These are phyloP conservation scores for Malus hybrid DNA, from an alignment of 331 rosid genomes.

Conservation along the genomic window DNA sequence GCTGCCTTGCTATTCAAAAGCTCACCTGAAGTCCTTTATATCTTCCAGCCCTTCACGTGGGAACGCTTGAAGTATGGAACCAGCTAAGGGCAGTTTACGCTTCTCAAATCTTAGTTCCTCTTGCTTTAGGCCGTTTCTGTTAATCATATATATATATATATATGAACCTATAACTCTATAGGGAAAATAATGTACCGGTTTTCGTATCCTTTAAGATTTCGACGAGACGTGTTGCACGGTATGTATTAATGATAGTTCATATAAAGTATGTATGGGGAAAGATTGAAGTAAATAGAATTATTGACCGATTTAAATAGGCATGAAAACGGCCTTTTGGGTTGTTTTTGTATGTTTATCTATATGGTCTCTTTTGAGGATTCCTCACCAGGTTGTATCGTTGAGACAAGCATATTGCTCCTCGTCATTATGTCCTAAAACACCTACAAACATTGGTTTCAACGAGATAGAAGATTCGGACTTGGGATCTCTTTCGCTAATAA, in stretches of 20 bases:
- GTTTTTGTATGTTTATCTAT: neutral
- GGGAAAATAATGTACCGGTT: neutral
- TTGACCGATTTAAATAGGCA: neutral
- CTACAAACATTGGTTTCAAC: neutral
- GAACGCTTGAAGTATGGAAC: conserved; percentile 73
- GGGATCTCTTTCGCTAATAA: too few species aligned
- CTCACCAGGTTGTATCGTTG: neutral
- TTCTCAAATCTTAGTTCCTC: neutral
- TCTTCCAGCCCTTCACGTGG: conserved; percentile 88
- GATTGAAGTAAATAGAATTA: neutral
- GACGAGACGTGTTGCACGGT: neutral
- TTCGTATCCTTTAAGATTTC: neutral
- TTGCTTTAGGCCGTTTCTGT: neutral
- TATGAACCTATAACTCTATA: neutral
- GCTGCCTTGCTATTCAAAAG: conserved; percentile 93
- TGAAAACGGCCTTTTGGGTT: neutral
- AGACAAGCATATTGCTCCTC: neutral
- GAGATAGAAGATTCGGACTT: too few species aligned
- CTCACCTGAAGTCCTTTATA: conserved; percentile 65
- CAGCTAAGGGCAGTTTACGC: conserved; percentile 20
- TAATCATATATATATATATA: too few species aligned
- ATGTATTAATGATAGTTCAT: neutral
- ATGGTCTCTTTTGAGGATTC: neutral
- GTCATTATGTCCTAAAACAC: neutral
- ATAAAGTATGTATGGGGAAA: neutral